phyloP scores from a whole-genome alignment of 2,329 filamentous ascomycete species.

The Alternaria atra region DNA sequence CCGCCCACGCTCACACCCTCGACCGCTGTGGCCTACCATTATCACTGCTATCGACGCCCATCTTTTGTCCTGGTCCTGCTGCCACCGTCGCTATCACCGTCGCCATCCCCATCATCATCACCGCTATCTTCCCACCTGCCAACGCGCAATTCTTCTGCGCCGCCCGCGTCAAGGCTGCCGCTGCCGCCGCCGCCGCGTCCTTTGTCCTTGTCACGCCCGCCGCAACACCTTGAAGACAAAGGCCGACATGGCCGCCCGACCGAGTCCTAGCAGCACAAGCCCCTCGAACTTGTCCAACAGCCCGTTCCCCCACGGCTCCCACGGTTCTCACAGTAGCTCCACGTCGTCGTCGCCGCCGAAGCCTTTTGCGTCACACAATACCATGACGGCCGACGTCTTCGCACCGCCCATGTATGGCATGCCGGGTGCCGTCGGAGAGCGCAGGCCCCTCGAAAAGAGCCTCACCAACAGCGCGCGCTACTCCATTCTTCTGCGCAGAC shows the following conservation, averaged over 20 bases:
- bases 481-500: slow-evolving; percentile 65
- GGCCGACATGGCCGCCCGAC: slow-evolving; percentile 52
- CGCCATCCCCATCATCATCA: slow-evolving; percentile 8
- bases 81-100: slow-evolving; percentile 1
- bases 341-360: slow-evolving; percentile 52
- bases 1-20: slow-evolving; percentile 28
- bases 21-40: slow-evolving; percentile 34
- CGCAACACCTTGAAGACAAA: slow-evolving; percentile 44
- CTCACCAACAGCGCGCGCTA: slow-evolving; percentile 37
- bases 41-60: slow-evolving; percentile 39
- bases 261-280: slow-evolving; percentile 54
- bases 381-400: slow-evolving; percentile 55
- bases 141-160: slow-evolving; percentile 4
- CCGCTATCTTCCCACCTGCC: neutral
- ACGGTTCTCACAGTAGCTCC: slow-evolving; percentile 52
- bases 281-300: slow-evolving; percentile 53
- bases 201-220: slow-evolving; percentile 44
- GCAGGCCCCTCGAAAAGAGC: slow-evolving; percentile 50
- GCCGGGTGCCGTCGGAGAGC: slow-evolving; percentile 53
- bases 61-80: slow-evolving; percentile 31
- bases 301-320: slow-evolving; percentile 50
- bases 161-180: neutral
- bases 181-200: slow-evolving; percentile 22
- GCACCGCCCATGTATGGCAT: slow-evolving; percentile 52
- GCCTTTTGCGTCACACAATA: slow-evolving; percentile 45